These are phyloP conservation scores for Rhodotorula sp. DNA, from an alignment of 1,284 basidiomycete genomes.

Conservation along the genomic window DNA sequence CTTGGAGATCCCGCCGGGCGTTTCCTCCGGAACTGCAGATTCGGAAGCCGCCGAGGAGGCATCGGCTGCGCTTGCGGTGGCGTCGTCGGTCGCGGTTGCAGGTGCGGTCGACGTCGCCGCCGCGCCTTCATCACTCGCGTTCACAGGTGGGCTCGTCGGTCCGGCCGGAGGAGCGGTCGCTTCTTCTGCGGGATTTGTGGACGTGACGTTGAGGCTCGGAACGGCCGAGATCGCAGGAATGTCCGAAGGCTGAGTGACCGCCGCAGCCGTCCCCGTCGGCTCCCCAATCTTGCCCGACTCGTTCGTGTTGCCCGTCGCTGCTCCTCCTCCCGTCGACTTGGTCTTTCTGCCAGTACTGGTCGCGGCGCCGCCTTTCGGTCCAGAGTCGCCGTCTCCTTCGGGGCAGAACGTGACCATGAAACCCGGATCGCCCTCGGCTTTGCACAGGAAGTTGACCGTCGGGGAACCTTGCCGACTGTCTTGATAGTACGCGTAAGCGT, in stretches of 20 bases:
- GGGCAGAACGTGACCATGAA: slow-evolving; percentile 25
- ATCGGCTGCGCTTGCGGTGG: neutral
- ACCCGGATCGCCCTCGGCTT: neutral
- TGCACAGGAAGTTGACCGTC: slow-evolving; percentile 18
- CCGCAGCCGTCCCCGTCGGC: neutral
- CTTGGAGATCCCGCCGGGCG: slow-evolving; percentile 1
- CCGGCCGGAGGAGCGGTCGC: neutral
- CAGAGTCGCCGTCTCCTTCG: slow-evolving; percentile 15
- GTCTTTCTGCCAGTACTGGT: neutral
- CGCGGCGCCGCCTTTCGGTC: neutral
- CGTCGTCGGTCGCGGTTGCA: neutral
- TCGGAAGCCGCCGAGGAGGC: neutral
- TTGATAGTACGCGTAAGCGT: slow-evolving; percentile 4
- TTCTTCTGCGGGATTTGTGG: neutral
- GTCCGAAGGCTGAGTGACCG: neutral
- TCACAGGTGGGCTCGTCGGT: too few species aligned
- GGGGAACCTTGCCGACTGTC: neutral
- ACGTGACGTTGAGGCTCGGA: neutral
- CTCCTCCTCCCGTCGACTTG: neutral
- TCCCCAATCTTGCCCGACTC: neutral
- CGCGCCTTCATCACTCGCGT: neutral
- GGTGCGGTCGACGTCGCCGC: neutral
- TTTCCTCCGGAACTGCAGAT: neutral
- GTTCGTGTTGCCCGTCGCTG: neutral
- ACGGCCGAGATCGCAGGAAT: neutral